Percentiles rank a stretch among this genome's conserved stretches.
These are phyloP conservation scores for Neonectria magnoliae DNA, from an alignment of 2,329 filamentous ascomycete genomes.

Conservation along the genomic window DNA sequence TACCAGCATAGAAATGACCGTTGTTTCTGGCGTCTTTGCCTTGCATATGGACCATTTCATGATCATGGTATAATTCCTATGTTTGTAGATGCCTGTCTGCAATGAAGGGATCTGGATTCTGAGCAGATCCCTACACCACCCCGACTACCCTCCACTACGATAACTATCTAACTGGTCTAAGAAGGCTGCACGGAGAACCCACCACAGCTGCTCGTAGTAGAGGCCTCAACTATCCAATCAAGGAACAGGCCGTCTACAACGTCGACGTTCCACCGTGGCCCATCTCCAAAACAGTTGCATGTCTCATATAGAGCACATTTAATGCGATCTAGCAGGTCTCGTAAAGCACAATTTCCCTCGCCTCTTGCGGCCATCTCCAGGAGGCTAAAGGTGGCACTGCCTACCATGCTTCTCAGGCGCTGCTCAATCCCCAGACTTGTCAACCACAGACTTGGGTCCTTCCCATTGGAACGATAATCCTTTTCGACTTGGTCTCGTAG, in stretches of 20 bases:
- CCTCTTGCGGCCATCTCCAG: conserved; percentile 16
- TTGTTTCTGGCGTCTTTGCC: too few species aligned
- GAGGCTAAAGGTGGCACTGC: conserved; percentile 4
- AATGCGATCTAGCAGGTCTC: background rate
- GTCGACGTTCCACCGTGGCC: conserved; percentile 24
- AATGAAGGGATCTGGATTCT: too few species aligned
- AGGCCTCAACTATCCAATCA: background rate
- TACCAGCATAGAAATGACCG: too few species aligned
- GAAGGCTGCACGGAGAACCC: too few species aligned
- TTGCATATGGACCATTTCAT: too few species aligned
- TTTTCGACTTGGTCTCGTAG: conserved; percentile 13
- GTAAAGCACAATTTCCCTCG: background rate
- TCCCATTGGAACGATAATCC: conserved; percentile 23
- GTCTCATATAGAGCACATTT: conserved; percentile 26
- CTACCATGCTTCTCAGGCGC: conserved; percentile 14
- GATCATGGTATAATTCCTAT: too few species aligned
- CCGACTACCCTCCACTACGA: too few species aligned
- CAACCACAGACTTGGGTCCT: conserved; percentile 21
- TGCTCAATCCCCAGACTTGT: conserved; percentile 21
- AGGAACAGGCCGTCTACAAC: conserved; percentile 22
- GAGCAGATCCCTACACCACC: too few species aligned
- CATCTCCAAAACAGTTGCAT: conserved; percentile 30
- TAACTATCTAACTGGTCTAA: too few species aligned
- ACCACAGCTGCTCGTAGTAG: too few species aligned
- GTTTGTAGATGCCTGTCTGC: too few species aligned